phyloP scores from a whole-genome alignment of 306 rosid genomes.

The Cotoneaster glaucophyllus region DNA sequence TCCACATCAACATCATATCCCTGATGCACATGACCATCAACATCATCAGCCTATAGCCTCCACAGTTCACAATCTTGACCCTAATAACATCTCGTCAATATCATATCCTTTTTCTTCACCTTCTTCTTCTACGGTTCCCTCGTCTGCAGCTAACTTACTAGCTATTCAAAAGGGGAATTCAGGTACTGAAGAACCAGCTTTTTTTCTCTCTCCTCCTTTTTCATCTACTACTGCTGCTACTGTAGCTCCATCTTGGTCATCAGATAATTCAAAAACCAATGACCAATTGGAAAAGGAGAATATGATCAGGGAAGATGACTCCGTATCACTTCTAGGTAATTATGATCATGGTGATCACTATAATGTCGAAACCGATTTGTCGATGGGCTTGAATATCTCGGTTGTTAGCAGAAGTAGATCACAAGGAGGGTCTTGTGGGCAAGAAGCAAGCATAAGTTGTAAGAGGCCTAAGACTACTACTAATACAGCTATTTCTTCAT shows the following conservation, averaged over 20 bases:
- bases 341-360: not conserved
- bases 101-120: not conserved
- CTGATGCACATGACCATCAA: not conserved
- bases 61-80: not conserved
- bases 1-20: not conserved
- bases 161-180: not conserved
- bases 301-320: constrained; percentile 10
- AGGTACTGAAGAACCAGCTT: not conserved
- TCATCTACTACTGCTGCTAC: constrained; percentile 4
- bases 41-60: not conserved
- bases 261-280: constrained; percentile 5
- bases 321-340: constrained; percentile 4
- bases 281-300: constrained; percentile 16
- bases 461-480: constrained; percentile 38
- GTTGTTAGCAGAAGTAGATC: constrained; percentile 28
- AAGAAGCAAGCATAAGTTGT: constrained; percentile 14
- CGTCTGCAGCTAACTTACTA: not conserved
- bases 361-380: constrained; percentile 51
- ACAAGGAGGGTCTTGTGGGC: constrained; percentile 14
- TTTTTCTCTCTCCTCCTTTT: constrained; percentile 15
- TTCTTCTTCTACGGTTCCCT: constrained; percentile 18
- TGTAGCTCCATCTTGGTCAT: not conserved
- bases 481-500: constrained; percentile 19
- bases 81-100: not conserved
- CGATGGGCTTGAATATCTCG: constrained; percentile 38